Percentiles rank a stretch among this genome's conserved stretches.
phyloP scores from a whole-genome alignment of 2,329 filamentous ascomycete genomes.

The Curvularia verruculosa region DNA sequence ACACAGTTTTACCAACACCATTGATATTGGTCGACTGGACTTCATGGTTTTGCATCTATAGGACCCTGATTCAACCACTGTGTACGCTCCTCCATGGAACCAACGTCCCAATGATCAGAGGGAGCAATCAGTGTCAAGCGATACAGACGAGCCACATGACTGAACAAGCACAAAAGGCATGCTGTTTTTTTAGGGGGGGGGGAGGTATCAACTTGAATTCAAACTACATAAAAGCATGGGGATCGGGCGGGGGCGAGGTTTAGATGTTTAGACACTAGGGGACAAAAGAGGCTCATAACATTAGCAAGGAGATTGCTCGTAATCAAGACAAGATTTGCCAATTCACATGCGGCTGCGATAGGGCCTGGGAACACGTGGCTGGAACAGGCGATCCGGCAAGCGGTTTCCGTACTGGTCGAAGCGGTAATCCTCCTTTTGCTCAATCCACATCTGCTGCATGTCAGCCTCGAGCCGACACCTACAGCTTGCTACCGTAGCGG shows the following conservation, averaged over 20 bases:
- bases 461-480: conserved; percentile 16
- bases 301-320: conserved; percentile 13
- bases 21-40: neutral
- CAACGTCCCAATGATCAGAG: neutral
- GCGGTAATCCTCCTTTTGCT: conserved; percentile 46
- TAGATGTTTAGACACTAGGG: conserved; percentile 11
- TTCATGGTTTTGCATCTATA: neutral
- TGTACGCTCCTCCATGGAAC: neutral
- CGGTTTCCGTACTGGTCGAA: conserved; percentile 46
- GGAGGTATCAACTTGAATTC: conserved; percentile 21
- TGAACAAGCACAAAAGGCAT: neutral
- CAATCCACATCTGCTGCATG: conserved; percentile 42
- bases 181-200: neutral
- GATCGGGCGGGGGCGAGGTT: conserved; percentile 1
- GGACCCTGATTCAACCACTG: neutral
- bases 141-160: neutral
- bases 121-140: neutral
- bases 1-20: neutral
- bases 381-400: conserved; percentile 40
- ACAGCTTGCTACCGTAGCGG: conserved; percentile 18
- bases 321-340: conserved; percentile 9
- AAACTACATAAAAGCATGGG: conserved; percentile 17
- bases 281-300: conserved; percentile 18
- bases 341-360: conserved; percentile 39
- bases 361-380: conserved; percentile 30